Evolutionary conservation across 1,139 yeast species (phyloP), one percentile per base, ranked within the genome.

Genomic region (Yarrowia galli): DNA sequence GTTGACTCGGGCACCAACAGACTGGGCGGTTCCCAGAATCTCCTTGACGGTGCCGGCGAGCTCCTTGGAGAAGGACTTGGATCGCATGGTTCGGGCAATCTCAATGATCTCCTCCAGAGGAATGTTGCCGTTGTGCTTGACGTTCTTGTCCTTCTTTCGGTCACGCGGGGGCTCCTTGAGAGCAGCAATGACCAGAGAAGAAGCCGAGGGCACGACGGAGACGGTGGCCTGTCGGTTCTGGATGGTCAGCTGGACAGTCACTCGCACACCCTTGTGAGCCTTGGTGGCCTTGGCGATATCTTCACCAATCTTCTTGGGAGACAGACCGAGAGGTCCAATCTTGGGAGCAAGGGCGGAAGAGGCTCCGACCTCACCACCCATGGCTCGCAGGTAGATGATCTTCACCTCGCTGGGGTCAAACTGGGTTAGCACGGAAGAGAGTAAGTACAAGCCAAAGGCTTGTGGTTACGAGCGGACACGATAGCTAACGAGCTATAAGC

Each of bases 241-340:
- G 81, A 95, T 93, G 83, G 89, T 95, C 84, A 96, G 89, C 86
- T 92, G 97, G 75, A 96, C 98, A 78, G 99, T 95, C 81, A 95
- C 99, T 85, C 95, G 92, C 80, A 95, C 93, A 88, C 99, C 99
- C 86, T 93, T 93, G 96, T 88, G 95, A 82, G 89, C 88, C 87
- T 92, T 91, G 86, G 99, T 95, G 83, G 99, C 99, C 90, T 96
- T 96, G 84, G 99, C 99, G 80, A 95, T 95, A 83, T 95, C 99
- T 86, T 95, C 99, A 92, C 99, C 99, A 81, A 96, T 98, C 91
- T 95, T 95, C 97, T 95, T 95, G 88, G 99, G 98, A 73, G 98
- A 93, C 80, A 95, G 89, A 92, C 99, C 99, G 82, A 95, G 92
- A 79, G 99, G 99, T 91, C 99, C 99, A 82, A 95, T 95, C 92